A percentile compares a stretch with the other conserved stretches of the same genome.
Evolutionary conservation across 441 rosid species (phyloP).

Genomic region (Erodium texanum): DNA sequence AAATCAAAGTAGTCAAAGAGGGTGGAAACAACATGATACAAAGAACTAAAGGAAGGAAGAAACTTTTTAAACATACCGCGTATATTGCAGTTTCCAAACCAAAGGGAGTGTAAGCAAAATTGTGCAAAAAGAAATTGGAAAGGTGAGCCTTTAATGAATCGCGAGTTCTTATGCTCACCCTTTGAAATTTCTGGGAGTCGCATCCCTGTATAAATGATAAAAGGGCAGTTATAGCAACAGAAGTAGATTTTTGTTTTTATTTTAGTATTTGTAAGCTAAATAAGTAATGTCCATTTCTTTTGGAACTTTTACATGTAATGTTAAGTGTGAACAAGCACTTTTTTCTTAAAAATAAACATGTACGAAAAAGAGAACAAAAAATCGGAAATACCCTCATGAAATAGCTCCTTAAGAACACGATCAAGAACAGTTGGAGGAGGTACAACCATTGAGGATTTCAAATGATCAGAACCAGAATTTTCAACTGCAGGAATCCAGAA

Average conservation of each 20-base stretch:
- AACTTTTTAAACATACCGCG: constrained; percentile 53
- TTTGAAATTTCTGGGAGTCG: constrained; percentile 40
- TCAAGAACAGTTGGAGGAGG: constrained; percentile 87
- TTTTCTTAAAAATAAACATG: not conserved
- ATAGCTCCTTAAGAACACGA: constrained; percentile 89
- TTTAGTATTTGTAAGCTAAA: not conserved
- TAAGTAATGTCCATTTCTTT: not conserved
- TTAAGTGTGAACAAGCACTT: not conserved
- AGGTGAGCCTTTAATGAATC: constrained; percentile 82
- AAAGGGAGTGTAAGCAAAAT: constrained; percentile 76
- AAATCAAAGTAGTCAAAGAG: constrained; percentile 19
- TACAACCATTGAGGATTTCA: constrained; percentile 65
- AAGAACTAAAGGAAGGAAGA: constrained; percentile 9
- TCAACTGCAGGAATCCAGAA: constrained; percentile 45
- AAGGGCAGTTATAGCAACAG: not conserved
- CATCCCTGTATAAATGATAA: constrained; percentile 32
- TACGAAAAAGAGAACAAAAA: not conserved
- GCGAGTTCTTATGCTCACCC: constrained; percentile 66
- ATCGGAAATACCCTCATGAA: constrained; percentile 57
- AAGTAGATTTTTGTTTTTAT: not conserved
- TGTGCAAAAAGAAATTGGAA: constrained; percentile 72
- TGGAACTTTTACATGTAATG: not conserved
- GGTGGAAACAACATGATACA: constrained; percentile 11
- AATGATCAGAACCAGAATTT: constrained; percentile 52
- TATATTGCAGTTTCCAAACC: constrained; percentile 92